Base-by-base conservation (phyloP, 106 monocot species). In the Phalaenopsis equestris region DNA sequence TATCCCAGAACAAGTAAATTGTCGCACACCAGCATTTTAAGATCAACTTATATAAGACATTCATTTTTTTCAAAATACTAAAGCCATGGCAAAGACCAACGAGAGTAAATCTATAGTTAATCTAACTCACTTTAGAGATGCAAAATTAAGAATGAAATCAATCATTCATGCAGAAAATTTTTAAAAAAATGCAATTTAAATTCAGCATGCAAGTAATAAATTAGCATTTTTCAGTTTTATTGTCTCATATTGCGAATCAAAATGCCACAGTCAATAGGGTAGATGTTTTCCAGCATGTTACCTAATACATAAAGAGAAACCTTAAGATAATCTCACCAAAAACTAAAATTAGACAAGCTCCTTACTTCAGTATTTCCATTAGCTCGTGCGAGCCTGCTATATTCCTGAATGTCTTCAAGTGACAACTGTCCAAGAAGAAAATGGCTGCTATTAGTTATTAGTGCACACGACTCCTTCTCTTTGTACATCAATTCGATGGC, bases 341-440 rank as follows among this genome's bases (percentile, higher is more conserved):
- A 37, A 23, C 6, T 6, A 4, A 55, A 37, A 49, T 1, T 30
- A 11, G 37, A 12, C 11, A n/a, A 5, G 17, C 23, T 16, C 41
- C 80, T 85, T 79, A 87, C 87, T 83, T 84, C 80, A 73, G 55
- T 73, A 76, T 79, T 75, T 17, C 56, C 68, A 77, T 73, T 15
- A 75, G 75, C 72, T 46, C n/a, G 75, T 21, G 79, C 67, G 64
- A 45, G 24, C 84, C 65, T 85, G 77, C 57, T 77, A 24, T 86
- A 87, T 14, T 85, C 76, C 36, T 84, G 86, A 58, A 96, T 86
- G 36, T 90, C 86, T 77, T 93, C 88, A 23, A 93, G 87, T 15
- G 64, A 73, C 64, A 96, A 67, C 56, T 88, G 70, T 81, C 96
- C 93, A 19, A 88, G 49, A 46, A 91, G 80, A 74, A 74, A 79